These are phyloP conservation scores for Euphorbia celastroides DNA, from an alignment of 441 rosid species.

Conservation along the genomic window DNA sequence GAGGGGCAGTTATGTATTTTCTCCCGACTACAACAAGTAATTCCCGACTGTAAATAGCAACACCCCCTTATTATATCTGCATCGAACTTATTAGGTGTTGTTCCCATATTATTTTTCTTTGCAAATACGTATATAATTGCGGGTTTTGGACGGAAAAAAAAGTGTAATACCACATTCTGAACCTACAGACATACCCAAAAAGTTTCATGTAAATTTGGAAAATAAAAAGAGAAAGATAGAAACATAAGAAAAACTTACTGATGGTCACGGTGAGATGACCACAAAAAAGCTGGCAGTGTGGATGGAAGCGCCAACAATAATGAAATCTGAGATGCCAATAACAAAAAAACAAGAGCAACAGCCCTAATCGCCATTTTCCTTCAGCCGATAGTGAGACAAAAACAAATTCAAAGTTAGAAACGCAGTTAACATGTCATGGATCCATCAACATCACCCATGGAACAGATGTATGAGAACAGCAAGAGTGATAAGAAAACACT, in stretches of 20 bases:
- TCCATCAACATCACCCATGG: not conserved
- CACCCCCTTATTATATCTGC: too few relatives aligned
- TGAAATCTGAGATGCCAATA: slow-evolving; percentile 29
- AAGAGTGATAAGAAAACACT: not conserved
- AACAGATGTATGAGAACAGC: not conserved
- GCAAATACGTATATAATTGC: not conserved
- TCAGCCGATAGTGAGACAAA: not conserved
- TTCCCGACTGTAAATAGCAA: too few relatives aligned
- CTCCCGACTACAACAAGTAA: too few relatives aligned
- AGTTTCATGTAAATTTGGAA: not conserved
- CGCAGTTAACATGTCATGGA: not conserved
- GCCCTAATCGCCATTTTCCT: slow-evolving; percentile 14
- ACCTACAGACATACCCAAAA: not conserved
- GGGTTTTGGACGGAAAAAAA: not conserved
- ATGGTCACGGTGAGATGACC: slow-evolving; percentile 57
- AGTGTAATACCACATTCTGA: not conserved
- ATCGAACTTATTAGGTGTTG: not conserved
- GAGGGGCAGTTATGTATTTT: too few relatives aligned
- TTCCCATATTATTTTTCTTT: not conserved
- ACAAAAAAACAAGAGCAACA: slow-evolving; percentile 25
- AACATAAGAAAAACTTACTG: slow-evolving; percentile 23
- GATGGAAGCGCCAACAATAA: slow-evolving; percentile 36
- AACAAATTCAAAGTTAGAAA: not conserved
- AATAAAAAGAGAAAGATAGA: not conserved
- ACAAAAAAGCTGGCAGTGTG: slow-evolving; percentile 66